Evolutionary conservation across 495 filamentous ascomycete species (phyloP), one percentile per base, ranked within the genome.

Genomic region (Penicillium odoratum): DNA sequence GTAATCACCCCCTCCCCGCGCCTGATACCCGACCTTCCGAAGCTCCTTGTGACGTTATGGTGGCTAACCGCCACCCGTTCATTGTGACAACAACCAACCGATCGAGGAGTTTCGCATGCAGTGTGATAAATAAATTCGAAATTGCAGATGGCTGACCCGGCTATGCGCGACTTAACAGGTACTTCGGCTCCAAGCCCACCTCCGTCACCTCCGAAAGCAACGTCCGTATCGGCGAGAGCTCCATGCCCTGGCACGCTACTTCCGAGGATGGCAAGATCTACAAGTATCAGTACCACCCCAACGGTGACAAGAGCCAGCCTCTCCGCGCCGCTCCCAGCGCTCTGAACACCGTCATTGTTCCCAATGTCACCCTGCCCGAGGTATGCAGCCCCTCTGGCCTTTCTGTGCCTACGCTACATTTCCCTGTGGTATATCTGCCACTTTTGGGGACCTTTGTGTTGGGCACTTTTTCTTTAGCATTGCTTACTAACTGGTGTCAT

Each of bases 261-360:
- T 77, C 81, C 49, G 72, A 74, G 21, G 74, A 69, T 53, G 74
- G 78, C 56, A 79, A 81, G 69, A 64, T 79, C 60, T 86, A 78
- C 82, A 94, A 93, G 78, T 97, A 96, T 78, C 85, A 85, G 76
- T 97, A 97, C 78, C 88, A 97, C 79, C 93, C 94, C 57, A 88
- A 91, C 60, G 94, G 92, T 63, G 88, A 97, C 73, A 71, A 81
- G 69, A 88, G 70, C 65, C 84, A 87, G 63, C 78, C 85, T 52
- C 87, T 88, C 63, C 91, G 88, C 73, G 90, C 96, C 69, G 94
- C 95, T 52, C 94, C 94, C 56, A 94, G 90, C 69, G 94, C 94
- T 59, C 78, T 98, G 74, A 92, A 98, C 81, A 89, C 87, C 54
- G 92, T 97, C 63, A 85, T 98, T 72, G 79, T 98, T 33, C 94